Percentiles rank a stretch among this genome's conserved stretches.
These are phyloP conservation scores for Thelephora terrestris DNA, from an alignment of 1,284 basidiomycete species.

Conservation along the genomic window DNA sequence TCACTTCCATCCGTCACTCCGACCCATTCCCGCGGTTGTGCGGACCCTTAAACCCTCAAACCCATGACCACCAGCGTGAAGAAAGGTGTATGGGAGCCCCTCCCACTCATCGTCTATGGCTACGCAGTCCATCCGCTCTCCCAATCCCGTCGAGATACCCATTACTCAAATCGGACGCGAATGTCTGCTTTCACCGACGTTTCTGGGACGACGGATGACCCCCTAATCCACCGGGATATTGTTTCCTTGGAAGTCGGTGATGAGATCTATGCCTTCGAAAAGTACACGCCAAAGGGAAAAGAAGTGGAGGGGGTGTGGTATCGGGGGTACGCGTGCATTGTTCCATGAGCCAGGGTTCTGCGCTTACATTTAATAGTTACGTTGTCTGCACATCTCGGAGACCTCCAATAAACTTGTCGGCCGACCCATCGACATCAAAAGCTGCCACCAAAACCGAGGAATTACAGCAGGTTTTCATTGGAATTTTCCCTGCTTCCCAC, in stretches of 20 bases:
- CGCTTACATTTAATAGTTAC: slow-evolving; percentile 43
- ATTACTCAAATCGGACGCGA: slow-evolving; percentile 45
- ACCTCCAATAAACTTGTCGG: slow-evolving; percentile 58
- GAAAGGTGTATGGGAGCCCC: slow-evolving; percentile 65
- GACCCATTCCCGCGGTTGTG: neutral
- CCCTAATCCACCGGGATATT: slow-evolving; percentile 59
- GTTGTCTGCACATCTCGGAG: slow-evolving; percentile 75
- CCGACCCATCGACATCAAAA: slow-evolving; percentile 40
- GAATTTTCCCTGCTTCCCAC: slow-evolving; percentile 91
- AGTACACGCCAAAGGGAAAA: slow-evolving; percentile 64
- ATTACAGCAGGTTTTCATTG: slow-evolving; percentile 84
- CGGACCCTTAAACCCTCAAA: slow-evolving; percentile 7
- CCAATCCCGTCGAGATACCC: slow-evolving; percentile 52
- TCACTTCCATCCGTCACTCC: neutral
- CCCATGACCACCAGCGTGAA: slow-evolving; percentile 9
- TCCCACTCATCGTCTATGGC: slow-evolving; percentile 73
- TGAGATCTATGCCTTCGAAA: slow-evolving; percentile 94
- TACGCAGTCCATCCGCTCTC: slow-evolving; percentile 74
- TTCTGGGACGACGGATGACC: slow-evolving; percentile 46
- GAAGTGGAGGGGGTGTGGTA: slow-evolving; percentile 80
- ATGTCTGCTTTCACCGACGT: slow-evolving; percentile 62
- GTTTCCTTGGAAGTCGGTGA: slow-evolving; percentile 84
- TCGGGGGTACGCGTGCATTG: slow-evolving; percentile 60
- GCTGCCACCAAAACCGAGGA: slow-evolving; percentile 55
- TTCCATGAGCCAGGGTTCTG: neutral